Conservation (phyloP, 495 filamentous ascomycete species). For the Penicillium flavigenum region DNA sequence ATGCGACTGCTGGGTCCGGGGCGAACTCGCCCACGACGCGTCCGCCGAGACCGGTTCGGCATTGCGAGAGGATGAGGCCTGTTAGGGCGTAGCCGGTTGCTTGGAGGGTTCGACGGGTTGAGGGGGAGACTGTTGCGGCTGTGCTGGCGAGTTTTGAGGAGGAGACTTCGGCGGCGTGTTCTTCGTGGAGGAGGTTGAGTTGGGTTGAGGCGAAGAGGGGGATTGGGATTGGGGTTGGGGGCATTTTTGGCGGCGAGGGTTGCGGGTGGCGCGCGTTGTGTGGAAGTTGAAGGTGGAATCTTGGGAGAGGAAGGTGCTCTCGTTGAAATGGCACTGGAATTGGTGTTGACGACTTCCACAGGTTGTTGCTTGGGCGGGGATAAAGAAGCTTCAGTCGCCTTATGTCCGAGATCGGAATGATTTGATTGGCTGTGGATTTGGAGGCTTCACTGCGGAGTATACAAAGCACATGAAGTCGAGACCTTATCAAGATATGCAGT, state of each 20-base stretch:
- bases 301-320: background rate
- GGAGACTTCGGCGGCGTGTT: constrained; percentile 68
- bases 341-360: background rate
- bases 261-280: no score
- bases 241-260: constrained; percentile 14
- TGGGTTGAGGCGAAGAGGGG: constrained; percentile 75
- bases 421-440: background rate
- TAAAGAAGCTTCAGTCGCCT: constrained; percentile 4
- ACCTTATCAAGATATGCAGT: no score
- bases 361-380: constrained; percentile 2
- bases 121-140: constrained; percentile 63
- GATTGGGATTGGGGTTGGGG: constrained; percentile 55
- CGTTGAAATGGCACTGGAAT: background rate
- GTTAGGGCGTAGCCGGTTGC: constrained; percentile 85
- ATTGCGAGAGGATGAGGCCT: constrained; percentile 71
- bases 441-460: no score
- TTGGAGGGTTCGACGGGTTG: constrained; percentile 71
- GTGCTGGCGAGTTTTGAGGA: constrained; percentile 61
- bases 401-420: constrained; percentile 7
- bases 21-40: constrained; percentile 80
- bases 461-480: no score
- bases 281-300: no score
- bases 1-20: constrained; percentile 65
- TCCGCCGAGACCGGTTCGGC: constrained; percentile 89
- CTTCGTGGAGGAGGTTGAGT: constrained; percentile 70